phyloP scores from a whole-genome alignment of 495 filamentous ascomycete species.

The Zalerion maritima region DNA sequence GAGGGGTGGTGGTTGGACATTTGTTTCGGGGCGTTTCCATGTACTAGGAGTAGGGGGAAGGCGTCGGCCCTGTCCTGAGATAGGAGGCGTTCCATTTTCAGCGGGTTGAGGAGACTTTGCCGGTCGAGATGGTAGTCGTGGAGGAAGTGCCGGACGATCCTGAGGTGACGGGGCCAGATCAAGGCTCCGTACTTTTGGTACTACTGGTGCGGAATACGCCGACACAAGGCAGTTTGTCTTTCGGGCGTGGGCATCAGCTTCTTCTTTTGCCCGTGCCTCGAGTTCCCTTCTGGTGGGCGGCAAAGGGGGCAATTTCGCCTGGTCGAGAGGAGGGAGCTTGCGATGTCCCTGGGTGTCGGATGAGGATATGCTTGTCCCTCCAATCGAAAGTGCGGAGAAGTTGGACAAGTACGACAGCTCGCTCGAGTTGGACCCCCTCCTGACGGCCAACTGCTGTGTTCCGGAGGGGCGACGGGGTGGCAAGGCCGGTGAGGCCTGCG shows the following conservation, averaged over 20 bases:
- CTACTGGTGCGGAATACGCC: slow-evolving; percentile 9
- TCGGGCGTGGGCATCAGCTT: no score
- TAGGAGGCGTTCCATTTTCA: slow-evolving; percentile 3
- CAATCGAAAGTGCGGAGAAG: slow-evolving; percentile 27
- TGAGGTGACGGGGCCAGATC: slow-evolving; percentile 16
- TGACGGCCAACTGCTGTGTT: slow-evolving; percentile 13
- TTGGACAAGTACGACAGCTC: slow-evolving; percentile 29
- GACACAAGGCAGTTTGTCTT: slow-evolving; percentile 12
- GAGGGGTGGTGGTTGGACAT: slow-evolving; percentile 9
- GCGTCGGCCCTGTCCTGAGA: slow-evolving; percentile 17
- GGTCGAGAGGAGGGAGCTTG: slow-evolving; percentile 33
- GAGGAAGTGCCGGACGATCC: no score
- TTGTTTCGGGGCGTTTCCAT: slow-evolving; percentile 11
- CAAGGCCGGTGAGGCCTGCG: slow-evolving; percentile 23
- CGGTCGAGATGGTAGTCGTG: slow-evolving; percentile 27
- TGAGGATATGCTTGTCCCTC: slow-evolving; percentile 16
- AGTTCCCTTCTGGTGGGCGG: slow-evolving; percentile 28
- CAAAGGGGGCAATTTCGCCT: slow-evolving; percentile 34
- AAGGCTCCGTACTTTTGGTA: slow-evolving; percentile 11
- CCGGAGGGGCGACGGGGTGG: slow-evolving; percentile 27
- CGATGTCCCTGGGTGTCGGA: slow-evolving; percentile 18
- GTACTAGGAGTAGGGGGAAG: slow-evolving; percentile 24
- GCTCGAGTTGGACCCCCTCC: slow-evolving; percentile 31
- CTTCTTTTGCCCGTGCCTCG: slow-evolving; percentile 29
- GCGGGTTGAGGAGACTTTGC: slow-evolving; percentile 11